A percentile compares a stretch with the other conserved stretches of the same genome.
Conservation (phyloP, 163 green algal species). For the Picocystis sp. region DNA sequence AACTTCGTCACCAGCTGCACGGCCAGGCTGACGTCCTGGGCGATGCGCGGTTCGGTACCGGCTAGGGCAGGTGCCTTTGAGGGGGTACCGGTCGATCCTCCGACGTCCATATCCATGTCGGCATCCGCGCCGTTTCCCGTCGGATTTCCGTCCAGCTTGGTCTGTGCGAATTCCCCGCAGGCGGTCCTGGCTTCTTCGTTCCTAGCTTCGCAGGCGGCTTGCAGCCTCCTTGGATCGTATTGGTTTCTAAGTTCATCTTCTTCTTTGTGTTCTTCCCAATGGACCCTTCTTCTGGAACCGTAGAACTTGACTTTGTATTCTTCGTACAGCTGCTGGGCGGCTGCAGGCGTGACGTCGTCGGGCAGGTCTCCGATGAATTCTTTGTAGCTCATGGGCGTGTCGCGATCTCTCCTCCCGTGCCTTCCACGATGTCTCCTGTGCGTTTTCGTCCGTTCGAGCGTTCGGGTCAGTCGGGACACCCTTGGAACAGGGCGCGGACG, state of each 20-base stretch:
- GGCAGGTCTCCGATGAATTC: constrained; percentile 59
- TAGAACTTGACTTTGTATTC: constrained; percentile 57
- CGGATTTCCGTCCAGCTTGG: neutral
- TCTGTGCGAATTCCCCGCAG: neutral
- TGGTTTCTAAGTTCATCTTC: constrained; percentile 18
- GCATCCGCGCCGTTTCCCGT: neutral
- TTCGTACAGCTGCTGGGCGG: constrained; percentile 43
- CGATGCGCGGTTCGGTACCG: neutral
- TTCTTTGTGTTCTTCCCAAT: constrained; percentile 58
- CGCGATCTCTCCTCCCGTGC: no score
- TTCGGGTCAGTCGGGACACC: no score
- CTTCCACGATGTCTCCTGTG: no score
- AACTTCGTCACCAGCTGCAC: constrained; percentile 39
- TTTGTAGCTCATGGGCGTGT: constrained; percentile 37
- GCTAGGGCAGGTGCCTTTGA: neutral
- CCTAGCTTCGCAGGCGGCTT: neutral
- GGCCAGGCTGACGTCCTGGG: constrained; percentile 32
- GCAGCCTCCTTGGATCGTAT: no score
- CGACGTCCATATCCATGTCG: neutral
- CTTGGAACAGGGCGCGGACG: no score
- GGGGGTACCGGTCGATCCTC: neutral
- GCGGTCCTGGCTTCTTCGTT: constrained; percentile 1
- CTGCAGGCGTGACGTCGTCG: constrained; percentile 42
- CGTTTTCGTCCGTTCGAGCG: no score
- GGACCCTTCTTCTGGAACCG: constrained; percentile 42